A percentile compares a stretch with the other conserved stretches of the same genome.
Conservation (phyloP, 768 basidiomycete genomes). For the Dioszegia hungarica region DNA sequence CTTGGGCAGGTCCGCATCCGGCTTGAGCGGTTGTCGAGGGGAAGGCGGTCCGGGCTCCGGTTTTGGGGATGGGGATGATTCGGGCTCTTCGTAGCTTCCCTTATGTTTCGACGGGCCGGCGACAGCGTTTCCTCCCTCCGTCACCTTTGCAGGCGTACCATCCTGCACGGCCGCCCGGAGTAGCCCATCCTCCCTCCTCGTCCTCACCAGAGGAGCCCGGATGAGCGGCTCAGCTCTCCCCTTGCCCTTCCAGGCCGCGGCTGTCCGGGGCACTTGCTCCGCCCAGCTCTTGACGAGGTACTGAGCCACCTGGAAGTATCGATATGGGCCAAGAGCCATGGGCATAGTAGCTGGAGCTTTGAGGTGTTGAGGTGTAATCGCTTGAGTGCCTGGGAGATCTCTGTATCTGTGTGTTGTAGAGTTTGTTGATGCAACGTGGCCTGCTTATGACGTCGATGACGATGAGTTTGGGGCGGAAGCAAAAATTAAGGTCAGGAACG, state of each 20-base stretch:
- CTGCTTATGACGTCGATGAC: too few relatives aligned
- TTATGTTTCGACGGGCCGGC: neutral
- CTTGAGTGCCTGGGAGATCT: too few relatives aligned
- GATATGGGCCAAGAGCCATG: slow-evolving; percentile 35
- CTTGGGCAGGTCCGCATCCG: slow-evolving; percentile 25
- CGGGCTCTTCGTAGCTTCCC: neutral
- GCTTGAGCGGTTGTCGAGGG: slow-evolving; percentile 11
- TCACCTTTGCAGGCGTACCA: neutral
- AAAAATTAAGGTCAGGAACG: too few relatives aligned
- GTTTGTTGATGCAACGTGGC: too few relatives aligned
- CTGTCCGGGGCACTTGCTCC: slow-evolving; percentile 12
- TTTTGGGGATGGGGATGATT: neutral
- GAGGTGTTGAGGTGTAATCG: neutral
- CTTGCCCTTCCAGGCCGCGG: slow-evolving; percentile 19
- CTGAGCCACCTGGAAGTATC: slow-evolving; percentile 40
- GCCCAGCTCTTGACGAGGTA: slow-evolving; percentile 39
- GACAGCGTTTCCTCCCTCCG: neutral
- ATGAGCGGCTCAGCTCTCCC: slow-evolving; percentile 7
- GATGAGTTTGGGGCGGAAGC: too few relatives aligned
- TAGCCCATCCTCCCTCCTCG: neutral
- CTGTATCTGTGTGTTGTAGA: too few relatives aligned
- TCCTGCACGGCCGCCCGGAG: neutral
- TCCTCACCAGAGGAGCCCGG: neutral
- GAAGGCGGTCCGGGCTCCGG: neutral
- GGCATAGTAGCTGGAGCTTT: neutral